Base-by-base conservation (phyloP, 192 early-diverging fungal species). In the Podila verticillata region DNA sequence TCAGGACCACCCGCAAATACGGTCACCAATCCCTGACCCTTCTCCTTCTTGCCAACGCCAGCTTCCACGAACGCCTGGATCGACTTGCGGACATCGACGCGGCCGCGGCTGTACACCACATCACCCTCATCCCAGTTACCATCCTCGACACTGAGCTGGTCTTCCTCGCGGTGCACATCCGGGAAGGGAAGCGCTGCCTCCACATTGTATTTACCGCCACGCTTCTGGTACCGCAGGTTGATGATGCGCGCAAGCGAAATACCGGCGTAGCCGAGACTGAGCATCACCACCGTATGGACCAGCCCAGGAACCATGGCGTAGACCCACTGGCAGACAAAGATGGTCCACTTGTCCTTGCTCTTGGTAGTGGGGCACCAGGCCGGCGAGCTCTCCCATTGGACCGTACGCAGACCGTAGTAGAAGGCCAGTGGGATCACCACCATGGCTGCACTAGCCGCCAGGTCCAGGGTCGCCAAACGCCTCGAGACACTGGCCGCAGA, bases 51-150 rank as follows among this genome's bases (percentile, higher is more conserved):
- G 39, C 77, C 77, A 0, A 80, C 69, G 7, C 77, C 77, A 29
- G 51, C 29, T 1, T 80, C 66, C 3, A 72, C 70, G 28, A 80
- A 65, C 28, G 29, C 22, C 20, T 68, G 35, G 61, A 80, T 58
- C 39, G 48, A 28, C 61, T 67, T 72, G 34, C 62, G 59, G 48
- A 65, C 61, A 60, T 80, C 77, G 61, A 80, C 67, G 29, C 77
- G 65, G 5, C 77, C 70, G 32, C 36, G 65, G 10, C 68, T 72
- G n/a, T 80, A 80, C 3, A 80, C 77, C 1, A 80, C 70, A 61
- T 80, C 77, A 0, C 77, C 70, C 15, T 80, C 77, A 39, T 80
- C 77, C 77, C 77, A 80, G 61, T 80, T 80, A 5, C 77, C 70
- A 22, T 72, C 77, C 10, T 67, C 60, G 17, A 63, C 65, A 3